Evolutionary conservation across 2,329 filamentous ascomycete species (phyloP).

Genomic region (Xylaria polymorpha): DNA sequence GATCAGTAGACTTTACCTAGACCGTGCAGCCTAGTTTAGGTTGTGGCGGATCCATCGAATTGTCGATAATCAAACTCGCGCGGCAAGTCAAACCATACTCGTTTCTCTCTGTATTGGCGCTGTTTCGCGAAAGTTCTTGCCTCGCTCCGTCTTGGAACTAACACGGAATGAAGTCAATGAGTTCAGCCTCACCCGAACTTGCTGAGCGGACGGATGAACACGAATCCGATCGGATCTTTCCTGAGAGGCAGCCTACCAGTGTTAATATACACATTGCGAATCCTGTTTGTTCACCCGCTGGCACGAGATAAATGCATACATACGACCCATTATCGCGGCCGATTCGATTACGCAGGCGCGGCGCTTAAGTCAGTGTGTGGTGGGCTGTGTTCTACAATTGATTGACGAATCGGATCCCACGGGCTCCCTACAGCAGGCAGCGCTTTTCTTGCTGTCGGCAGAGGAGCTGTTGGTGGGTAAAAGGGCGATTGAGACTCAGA

Average conservation of each 20-base stretch:
- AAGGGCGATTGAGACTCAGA: not conserved
- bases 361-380: not conserved
- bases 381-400: not conserved
- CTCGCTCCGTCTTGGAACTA: not conserved
- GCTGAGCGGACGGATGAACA: not conserved
- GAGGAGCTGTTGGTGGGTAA: not conserved
- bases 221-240: not conserved
- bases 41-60: not conserved
- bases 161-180: not conserved
- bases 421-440: not conserved
- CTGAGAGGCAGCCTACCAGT: slow-evolving; percentile 23
- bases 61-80: not conserved
- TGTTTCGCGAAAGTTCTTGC: slow-evolving; percentile 17
- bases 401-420: slow-evolving; percentile 25
- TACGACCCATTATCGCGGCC: slow-evolving; percentile 16
- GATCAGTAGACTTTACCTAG: slow-evolving; percentile 27
- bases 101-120: slow-evolving; percentile 2
- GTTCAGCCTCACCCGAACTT: slow-evolving; percentile 11
- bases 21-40: slow-evolving; percentile 4
- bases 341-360: not conserved
- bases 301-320: not conserved
- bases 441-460: not conserved
- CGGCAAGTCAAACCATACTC: slow-evolving; percentile 10
- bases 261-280: slow-evolving; percentile 26
- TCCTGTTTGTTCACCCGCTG: not conserved